These are phyloP conservation scores for Lachnellula suecica DNA, from an alignment of 2,329 filamentous ascomycete genomes.

Conservation along the genomic window DNA sequence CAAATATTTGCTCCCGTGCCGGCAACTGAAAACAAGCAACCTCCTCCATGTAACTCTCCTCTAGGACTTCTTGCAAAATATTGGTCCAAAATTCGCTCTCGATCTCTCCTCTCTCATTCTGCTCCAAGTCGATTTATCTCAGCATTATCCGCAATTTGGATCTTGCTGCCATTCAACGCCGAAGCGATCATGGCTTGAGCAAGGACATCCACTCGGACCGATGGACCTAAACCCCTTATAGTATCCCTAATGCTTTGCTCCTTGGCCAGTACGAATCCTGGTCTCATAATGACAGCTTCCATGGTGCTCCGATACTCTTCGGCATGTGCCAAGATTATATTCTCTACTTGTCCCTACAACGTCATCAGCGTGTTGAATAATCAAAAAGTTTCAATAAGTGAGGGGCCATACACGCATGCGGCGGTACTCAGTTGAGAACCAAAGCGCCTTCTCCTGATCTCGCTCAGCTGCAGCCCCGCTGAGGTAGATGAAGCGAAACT, in stretches of 20 bases:
- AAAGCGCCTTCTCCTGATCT: not conserved
- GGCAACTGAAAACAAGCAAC: no score
- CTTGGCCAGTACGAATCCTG: not conserved
- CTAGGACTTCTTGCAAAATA: no score
- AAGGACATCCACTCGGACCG: not conserved
- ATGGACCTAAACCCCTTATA: not conserved
- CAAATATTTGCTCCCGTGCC: no score
- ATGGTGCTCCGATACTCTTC: not conserved
- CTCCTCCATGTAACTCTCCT: no score
- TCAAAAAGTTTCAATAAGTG: not conserved
- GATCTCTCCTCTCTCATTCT: not conserved
- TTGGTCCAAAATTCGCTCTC: not conserved
- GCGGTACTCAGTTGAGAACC: not conserved
- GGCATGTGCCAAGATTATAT: not conserved
- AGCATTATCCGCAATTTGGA: not conserved
- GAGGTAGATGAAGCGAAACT: not conserved
- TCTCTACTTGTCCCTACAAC: not conserved
- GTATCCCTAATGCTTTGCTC: not conserved
- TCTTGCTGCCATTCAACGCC: not conserved
- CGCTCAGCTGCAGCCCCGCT: not conserved
- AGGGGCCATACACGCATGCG: not conserved
- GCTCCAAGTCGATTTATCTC: not conserved
- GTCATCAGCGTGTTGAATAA: not conserved
- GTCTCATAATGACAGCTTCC: not conserved
- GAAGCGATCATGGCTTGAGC: not conserved